A percentile compares a stretch with the other conserved stretches of the same genome.
Evolutionary conservation across 305 asterid genomes (phyloP).

Genomic region (Fraxinus baroniana): DNA sequence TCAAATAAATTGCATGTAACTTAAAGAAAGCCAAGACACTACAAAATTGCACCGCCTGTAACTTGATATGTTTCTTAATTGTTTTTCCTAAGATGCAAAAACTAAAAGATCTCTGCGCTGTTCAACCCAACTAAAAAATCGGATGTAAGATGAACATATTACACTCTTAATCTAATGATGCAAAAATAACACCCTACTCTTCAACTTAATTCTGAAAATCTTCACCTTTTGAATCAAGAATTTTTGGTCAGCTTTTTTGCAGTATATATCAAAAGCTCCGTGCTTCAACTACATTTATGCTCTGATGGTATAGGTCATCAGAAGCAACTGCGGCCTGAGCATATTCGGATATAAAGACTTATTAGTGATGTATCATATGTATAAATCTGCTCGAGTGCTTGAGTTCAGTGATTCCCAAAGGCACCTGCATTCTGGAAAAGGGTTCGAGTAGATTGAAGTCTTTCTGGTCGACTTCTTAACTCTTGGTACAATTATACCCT

Average conservation of each 20-base stretch:
- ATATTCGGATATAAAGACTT: not conserved
- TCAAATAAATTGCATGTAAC: not conserved
- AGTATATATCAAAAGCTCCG: not conserved
- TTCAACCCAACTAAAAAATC: not conserved
- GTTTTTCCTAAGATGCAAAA: not conserved
- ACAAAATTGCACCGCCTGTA: not conserved
- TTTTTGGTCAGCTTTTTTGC: not conserved
- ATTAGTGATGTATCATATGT: constrained; percentile 21
- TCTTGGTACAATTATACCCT: constrained; percentile 64
- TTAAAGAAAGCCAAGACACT: not conserved
- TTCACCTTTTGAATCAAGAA: not conserved
- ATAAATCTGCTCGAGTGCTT: constrained; percentile 32
- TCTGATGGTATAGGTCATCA: not conserved
- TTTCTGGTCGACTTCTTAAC: constrained; percentile 70
- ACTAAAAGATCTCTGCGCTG: not conserved
- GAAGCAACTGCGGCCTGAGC: constrained; percentile 1
- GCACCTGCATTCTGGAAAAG: constrained; percentile 83
- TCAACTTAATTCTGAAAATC: constrained; percentile 17
- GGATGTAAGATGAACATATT: not conserved
- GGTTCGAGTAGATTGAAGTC: constrained; percentile 65
- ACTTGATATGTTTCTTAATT: not conserved
- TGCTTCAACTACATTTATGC: not conserved
- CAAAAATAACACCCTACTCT: constrained; percentile 4
- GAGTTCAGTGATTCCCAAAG: constrained; percentile 60
- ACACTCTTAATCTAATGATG: not conserved